A percentile compares a stretch with the other conserved stretches of the same genome.
These are phyloP conservation scores for Fragaria ananassa DNA, from an alignment of 306 rosid species.

Conservation along the genomic window DNA sequence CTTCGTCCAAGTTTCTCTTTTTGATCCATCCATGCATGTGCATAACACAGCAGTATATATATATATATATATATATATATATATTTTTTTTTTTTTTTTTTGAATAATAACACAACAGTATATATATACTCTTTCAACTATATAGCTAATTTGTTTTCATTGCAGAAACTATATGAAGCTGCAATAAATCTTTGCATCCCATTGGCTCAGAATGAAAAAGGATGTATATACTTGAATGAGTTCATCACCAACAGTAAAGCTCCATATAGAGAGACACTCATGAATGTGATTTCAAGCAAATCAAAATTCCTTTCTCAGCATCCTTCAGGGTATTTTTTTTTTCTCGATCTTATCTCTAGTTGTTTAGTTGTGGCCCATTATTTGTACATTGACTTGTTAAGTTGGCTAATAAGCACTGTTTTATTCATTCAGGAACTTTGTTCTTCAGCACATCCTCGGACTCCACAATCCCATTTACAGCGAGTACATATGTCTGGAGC, in stretches of 20 bases:
- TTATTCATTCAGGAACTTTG: constrained; percentile 23
- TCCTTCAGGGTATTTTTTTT: constrained; percentile 23
- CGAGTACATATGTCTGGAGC: constrained; percentile 1
- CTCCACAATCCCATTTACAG: constrained; percentile 14
- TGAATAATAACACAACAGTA: no score
- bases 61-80: no score
- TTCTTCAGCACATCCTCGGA: constrained; percentile 24
- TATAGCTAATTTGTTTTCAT: not conserved
- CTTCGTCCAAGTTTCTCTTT: not conserved
- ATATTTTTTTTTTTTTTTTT: no score
- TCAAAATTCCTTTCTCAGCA: constrained; percentile 24
- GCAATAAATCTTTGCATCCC: not conserved
- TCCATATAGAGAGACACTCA: constrained; percentile 15
- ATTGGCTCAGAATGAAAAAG: constrained; percentile 22
- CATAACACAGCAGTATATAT: not conserved
- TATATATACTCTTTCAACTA: not conserved
- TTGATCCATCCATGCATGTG: not conserved
- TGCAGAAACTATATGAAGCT: constrained; percentile 15
- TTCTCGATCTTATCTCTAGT: not conserved
- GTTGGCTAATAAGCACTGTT: not conserved
- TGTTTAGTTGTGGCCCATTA: not conserved
- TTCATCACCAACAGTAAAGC: constrained; percentile 21
- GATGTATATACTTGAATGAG: constrained; percentile 24
- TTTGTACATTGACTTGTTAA: not conserved
- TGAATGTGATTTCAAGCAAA: not conserved